These are phyloP conservation scores for Dendrocalamus sinicus DNA, from an alignment of 176 grass and related monocot species.

Conservation along the genomic window DNA sequence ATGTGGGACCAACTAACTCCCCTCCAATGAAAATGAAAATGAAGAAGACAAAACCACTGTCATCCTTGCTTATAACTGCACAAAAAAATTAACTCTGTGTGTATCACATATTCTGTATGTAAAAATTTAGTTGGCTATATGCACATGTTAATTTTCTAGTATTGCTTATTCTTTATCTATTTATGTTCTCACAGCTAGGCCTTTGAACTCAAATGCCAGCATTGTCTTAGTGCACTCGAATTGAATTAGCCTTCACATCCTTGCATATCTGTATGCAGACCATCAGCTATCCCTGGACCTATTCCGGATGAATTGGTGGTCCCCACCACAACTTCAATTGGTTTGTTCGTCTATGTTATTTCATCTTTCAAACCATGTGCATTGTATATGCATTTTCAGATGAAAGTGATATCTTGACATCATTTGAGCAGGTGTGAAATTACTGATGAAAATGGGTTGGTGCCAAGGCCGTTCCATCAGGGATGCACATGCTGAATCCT, in stretches of 20 bases:
- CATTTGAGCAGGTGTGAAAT: conserved; percentile 65
- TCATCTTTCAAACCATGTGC: conserved; percentile 20
- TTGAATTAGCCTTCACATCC: not conserved
- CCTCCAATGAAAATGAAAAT: not conserved
- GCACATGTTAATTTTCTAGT: not conserved
- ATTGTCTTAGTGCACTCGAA: not conserved
- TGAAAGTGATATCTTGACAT: conserved; percentile 27
- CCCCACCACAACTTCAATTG: conserved; percentile 75
- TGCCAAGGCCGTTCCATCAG: conserved; percentile 88
- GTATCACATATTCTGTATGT: not conserved
- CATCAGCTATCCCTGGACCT: conserved; percentile 90
- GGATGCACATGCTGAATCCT: conserved; percentile 79
- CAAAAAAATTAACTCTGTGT: not conserved
- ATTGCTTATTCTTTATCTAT: conserved; percentile 32
- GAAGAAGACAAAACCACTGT: not conserved
- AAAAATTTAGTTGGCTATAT: conserved; percentile 1
- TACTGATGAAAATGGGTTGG: conserved; percentile 98
- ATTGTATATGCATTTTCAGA: conserved; percentile 19
- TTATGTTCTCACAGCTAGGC: conserved; percentile 12
- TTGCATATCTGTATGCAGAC: conserved; percentile 47
- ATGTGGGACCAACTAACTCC: not conserved
- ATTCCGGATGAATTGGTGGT: conserved; percentile 86
- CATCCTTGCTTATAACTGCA: not conserved
- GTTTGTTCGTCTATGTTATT: conserved; percentile 48
- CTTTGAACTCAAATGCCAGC: not conserved